Evolutionary conservation across 495 filamentous ascomycete genomes (phyloP).

Genomic region (Cenococcum geophilum): DNA sequence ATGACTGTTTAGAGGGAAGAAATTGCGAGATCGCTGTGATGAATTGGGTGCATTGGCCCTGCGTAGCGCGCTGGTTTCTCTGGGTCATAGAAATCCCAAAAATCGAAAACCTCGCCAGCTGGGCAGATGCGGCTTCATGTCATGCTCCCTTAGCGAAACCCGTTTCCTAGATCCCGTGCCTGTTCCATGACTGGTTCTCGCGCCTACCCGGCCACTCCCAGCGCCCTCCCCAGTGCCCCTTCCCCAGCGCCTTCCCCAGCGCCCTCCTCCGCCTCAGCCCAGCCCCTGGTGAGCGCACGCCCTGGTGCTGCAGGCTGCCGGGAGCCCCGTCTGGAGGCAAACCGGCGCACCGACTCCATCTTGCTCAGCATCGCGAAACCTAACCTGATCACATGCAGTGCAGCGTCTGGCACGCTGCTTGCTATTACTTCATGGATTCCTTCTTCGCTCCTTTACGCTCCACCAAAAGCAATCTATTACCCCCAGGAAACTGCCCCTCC

Average conservation of each 20-base stretch:
- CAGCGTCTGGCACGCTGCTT: neutral
- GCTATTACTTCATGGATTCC: slow-evolving; percentile 7
- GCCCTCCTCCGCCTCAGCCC: neutral
- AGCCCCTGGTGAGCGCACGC: neutral
- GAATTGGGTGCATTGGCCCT: neutral
- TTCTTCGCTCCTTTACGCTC: neutral
- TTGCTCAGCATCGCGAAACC: slow-evolving; percentile 4
- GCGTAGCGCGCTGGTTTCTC: slow-evolving; percentile 1
- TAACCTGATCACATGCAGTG: slow-evolving; percentile 3
- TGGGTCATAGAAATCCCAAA: slow-evolving; percentile 4
- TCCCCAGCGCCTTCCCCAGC: neutral
- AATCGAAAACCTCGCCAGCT: too few relatives aligned
- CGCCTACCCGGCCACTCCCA: neutral
- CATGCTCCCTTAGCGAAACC: neutral
- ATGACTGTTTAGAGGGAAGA: slow-evolving; percentile 12
- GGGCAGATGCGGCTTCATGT: neutral
- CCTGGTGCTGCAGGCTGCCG: too few relatives aligned
- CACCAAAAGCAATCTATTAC: slow-evolving; percentile 1
- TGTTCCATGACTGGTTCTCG: neutral
- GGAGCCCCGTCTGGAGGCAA: neutral
- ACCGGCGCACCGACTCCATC: neutral
- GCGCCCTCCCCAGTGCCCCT: neutral
- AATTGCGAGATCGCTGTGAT: neutral
- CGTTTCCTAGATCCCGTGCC: neutral
- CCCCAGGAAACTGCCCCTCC: slow-evolving; percentile 6